These are phyloP conservation scores for Fusarium buharicum DNA, from an alignment of 2,329 filamentous ascomycete genomes.

Conservation along the genomic window DNA sequence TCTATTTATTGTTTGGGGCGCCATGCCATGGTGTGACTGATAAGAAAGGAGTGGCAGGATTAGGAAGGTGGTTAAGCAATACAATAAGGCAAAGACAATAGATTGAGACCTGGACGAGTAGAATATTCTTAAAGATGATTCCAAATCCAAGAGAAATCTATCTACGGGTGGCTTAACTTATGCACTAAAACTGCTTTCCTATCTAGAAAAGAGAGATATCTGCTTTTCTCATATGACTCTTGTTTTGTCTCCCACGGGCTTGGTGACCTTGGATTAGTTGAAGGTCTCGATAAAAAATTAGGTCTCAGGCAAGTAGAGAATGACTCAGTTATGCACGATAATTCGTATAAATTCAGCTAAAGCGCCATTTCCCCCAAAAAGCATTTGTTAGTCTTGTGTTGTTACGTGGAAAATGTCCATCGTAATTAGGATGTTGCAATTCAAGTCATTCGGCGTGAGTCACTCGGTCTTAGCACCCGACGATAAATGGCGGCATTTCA, in stretches of 20 bases:
- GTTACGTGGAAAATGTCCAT: background rate
- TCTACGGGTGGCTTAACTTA: too few relatives aligned
- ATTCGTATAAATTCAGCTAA: conserved; percentile 13
- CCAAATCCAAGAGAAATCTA: too few relatives aligned
- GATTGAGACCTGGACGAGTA: too few relatives aligned
- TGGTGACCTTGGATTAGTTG: background rate
- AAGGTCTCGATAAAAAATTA: too few relatives aligned
- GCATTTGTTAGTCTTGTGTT: background rate
- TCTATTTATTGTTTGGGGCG: conserved; percentile 14
- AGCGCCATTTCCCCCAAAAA: background rate
- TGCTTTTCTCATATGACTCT: too few relatives aligned
- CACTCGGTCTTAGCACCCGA: conserved; percentile 33
- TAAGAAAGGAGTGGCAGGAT: background rate
- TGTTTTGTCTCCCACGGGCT: too few relatives aligned
- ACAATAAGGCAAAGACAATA: background rate
- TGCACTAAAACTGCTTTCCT: too few relatives aligned
- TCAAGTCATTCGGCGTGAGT: conserved; percentile 43
- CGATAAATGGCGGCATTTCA: too few relatives aligned
- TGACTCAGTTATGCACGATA: conserved; percentile 13
- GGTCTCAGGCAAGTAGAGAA: background rate
- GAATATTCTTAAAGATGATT: too few relatives aligned
- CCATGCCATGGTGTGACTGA: background rate
- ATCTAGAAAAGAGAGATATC: too few relatives aligned
- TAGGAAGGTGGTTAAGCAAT: conserved; percentile 36
- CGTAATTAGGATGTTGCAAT: background rate